Base-by-base conservation (phyloP, 164 flowering plant genomes). In the Brasenia schreberi region DNA sequence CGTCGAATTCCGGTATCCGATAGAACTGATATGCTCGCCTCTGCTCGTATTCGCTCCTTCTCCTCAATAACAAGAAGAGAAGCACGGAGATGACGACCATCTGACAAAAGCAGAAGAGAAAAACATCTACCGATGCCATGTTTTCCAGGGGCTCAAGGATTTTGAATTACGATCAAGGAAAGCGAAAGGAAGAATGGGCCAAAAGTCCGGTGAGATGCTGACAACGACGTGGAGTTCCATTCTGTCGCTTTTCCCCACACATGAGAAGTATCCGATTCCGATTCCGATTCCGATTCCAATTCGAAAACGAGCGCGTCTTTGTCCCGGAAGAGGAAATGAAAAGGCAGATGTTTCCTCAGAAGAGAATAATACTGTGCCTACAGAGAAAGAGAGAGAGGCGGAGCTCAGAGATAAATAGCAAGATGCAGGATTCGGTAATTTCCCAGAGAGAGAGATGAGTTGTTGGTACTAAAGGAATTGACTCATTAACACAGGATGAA, bases 1-100 rank as follows among this genome's bases (percentile, higher is more conserved):
- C 63, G 69, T 83, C 81, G 79, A 58, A 77, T 61, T 84, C 84
- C 0, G 94, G 96, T 17, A 92, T 75, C 63, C 69, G 86, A 79
- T 77, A 88, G 16, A 49, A 49, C 56, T 49, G 56, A 49, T 49
- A 9, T 49, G 56, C 56, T 9, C 16, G 10, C 56, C 16, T 49
- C 5, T 14, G 56, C 56, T 49, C 56, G 16, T 49, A 12, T 14
- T 49, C 56, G 16, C 16, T 49, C 56, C 56, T 7, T 12, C 53
- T 49, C 56, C 16, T 49, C 56, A 49, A 9, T 9, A 49, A 49
- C 56, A 49, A 49, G 56, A 49, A 49, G 56, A 49, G 16, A 14
- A 33, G 39, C 39, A 33, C 39, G 39, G 39, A 33, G 39, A 49
- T 2, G 9, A 49, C 16, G 9, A 49, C 4, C 10, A 14, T 49